Percentiles rank a stretch among this genome's conserved stretches.
Evolutionary conservation across 1,284 basidiomycete species (phyloP).

Genomic region (Flammula alnicola): DNA sequence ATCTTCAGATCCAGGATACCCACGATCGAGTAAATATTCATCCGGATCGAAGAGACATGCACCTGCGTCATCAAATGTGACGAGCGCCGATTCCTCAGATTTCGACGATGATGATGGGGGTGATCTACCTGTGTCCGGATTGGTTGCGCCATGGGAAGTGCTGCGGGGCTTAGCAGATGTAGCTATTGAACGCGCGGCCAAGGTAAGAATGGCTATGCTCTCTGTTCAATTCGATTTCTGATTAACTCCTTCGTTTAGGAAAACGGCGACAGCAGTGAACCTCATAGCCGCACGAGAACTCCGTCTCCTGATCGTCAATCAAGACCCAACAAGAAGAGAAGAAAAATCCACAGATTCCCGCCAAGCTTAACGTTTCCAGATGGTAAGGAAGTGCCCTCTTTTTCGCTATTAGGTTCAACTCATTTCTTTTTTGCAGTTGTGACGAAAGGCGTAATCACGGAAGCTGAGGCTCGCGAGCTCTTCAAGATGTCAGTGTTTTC

Average conservation of each 20-base stretch:
- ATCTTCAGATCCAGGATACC: constrained; percentile 44
- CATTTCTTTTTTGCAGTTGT: constrained; percentile 56
- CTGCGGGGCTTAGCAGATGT: constrained; percentile 80
- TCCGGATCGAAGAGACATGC: constrained; percentile 61
- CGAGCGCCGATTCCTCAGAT: constrained; percentile 80
- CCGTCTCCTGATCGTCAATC: constrained; percentile 68
- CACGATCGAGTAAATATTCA: constrained; percentile 45
- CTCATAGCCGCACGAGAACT: constrained; percentile 73
- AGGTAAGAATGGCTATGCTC: constrained; percentile 47
- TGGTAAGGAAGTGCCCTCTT: constrained; percentile 49
- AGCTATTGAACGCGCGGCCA: constrained; percentile 74
- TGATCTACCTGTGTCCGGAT: constrained; percentile 78
- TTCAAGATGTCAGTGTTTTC: constrained; percentile 70
- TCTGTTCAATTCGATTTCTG: constrained; percentile 8
- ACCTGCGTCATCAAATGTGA: constrained; percentile 63
- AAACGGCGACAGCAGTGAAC: constrained; percentile 74
- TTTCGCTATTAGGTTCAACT: constrained; percentile 14
- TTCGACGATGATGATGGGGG: constrained; percentile 72
- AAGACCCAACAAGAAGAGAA: constrained; percentile 72
- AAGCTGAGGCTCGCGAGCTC: constrained; percentile 81
- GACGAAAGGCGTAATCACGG: constrained; percentile 77
- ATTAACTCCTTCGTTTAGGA: constrained; percentile 49
- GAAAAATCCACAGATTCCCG: constrained; percentile 60
- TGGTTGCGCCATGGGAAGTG: constrained; percentile 85
- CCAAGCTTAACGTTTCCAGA: constrained; percentile 63